Evolutionary conservation across 805 yeast genomes (phyloP), one percentile per base, ranked within the genome.

Genomic region (Ogataea chonburiensis): DNA sequence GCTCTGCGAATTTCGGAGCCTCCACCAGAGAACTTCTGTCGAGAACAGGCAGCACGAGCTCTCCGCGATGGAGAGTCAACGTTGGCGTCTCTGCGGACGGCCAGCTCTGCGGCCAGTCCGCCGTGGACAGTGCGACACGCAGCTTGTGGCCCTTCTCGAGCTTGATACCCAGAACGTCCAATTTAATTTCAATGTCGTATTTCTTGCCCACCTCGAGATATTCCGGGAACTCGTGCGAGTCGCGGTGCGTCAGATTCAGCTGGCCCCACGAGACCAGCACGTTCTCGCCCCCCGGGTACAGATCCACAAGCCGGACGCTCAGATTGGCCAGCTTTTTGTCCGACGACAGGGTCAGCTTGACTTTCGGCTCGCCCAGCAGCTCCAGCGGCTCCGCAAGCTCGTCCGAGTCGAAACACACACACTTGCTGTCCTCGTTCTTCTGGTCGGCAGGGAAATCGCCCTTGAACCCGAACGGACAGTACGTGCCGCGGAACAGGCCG

Each of bases 101-200:
- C 74, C 74, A 70, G 21, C 59, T 58, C 37, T 66, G 70, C 8
- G 74, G 73, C 74, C 75, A 70, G 42, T 69, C 73, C 21, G 68
- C 58, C 1, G 73, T 58, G 6, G 73, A 67, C 28, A 70, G 54
- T 0, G 70, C 67, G 9, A 69, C 46, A 43, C 67, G 56, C 15
- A 70, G 38, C 28, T 48, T 58, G 42, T 70, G 73, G 7, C 70
- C 71, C 30, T 53, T 52, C 7, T 40, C 50, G 9, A 39, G n/a
- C 22, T 59, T 59, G 31, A 62, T 50, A 25, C 73, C 73, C 10
- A 67, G 37, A 6, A 67, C 70, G 47, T 70, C 73, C 12, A 69
- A 45, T 21, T 58, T 55, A 29, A 69, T 40, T 9, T 45, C 36
- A 20, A 68, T 52, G 11, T 63, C 58, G 38, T 68, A 68, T 24